Base-by-base conservation (phyloP, 768 basidiomycete species). In the Agrocybe praecox region DNA sequence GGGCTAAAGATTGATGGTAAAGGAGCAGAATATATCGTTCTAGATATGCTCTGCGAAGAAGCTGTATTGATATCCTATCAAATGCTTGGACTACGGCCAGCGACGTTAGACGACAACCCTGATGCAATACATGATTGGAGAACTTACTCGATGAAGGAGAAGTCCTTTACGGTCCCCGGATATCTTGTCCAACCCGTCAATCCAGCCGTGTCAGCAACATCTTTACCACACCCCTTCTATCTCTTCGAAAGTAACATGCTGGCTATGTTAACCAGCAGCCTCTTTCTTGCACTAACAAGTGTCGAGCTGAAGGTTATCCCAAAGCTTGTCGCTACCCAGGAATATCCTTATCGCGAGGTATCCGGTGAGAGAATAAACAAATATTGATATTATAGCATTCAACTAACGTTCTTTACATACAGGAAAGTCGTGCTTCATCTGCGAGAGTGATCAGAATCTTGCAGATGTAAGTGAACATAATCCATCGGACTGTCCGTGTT, bases 61-160 rank as follows among this genome's bases (percentile, higher is more conserved):
- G 57, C 56, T 0, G 62, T 66, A 7, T 45, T 47, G 3, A 23
- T 70, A 0, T 63, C 62, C 3, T 65, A 65, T 44, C 71, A 72
- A 42, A 50, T 72, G 26, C 46, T 72, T 3, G 62, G 62, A 6
- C 34, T 72, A 4, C 49, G 62, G 46, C 62, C 61, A 11, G 58
- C 62, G 15, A 65, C 62, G 5, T 8, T 22, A 1, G 55, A 53
- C 17, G 69, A 68, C 12, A 64, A 69, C 34, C 57, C 67, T 2
- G 48, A 53, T 1, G 1, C 2, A 2, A 59, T 46, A 33, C 32
- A 68, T 49, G 69, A 74, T 59, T 74, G 72, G 72, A 22, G 62
- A 7, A 65, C 68, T 2, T 62, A 61, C 22, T 26, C 47, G 7
- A 53, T 61, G 18, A 12, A 43, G 1, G 66, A 66, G 52, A 26